phyloP scores from a whole-genome alignment of 2,329 filamentous ascomycete species.

The Alternaria rosae region DNA sequence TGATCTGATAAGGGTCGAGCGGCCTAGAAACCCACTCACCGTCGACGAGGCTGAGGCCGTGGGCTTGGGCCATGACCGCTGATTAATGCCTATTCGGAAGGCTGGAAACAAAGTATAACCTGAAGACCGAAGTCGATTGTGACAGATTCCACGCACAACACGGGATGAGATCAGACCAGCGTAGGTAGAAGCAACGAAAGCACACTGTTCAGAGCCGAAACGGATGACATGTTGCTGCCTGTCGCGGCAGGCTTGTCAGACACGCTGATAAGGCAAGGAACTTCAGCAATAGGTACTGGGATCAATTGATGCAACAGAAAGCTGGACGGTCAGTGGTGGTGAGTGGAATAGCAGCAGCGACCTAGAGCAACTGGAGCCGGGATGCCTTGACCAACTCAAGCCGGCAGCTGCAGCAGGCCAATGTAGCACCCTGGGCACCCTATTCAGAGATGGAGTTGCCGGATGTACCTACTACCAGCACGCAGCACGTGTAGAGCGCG shows the following conservation, averaged over 20 bases:
- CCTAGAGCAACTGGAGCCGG: constrained; percentile 16
- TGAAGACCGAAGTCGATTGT: constrained; percentile 9
- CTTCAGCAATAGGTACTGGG: constrained; percentile 13
- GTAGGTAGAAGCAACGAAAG: constrained; percentile 6
- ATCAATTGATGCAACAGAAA: constrained; percentile 17
- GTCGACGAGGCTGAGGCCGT: constrained; percentile 36
- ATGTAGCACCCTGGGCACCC: not conserved
- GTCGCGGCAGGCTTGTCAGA: constrained; percentile 21
- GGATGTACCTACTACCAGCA: not conserved
- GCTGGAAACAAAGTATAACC: not conserved
- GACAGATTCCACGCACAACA: constrained; percentile 8
- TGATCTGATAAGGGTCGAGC: constrained; percentile 53
- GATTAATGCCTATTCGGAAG: not conserved
- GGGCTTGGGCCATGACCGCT: constrained; percentile 39
- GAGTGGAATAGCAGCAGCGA: constrained; percentile 18
- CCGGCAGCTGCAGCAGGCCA: not conserved
- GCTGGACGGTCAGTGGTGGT: constrained; percentile 10
- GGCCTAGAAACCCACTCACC: constrained; percentile 47
- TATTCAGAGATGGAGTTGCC: not conserved
- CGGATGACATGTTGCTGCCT: constrained; percentile 28
- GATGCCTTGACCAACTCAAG: constrained; percentile 15
- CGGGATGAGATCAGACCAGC: constrained; percentile 14
- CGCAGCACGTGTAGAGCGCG: not conserved
- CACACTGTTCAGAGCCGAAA: constrained; percentile 14
- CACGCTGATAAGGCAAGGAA: constrained; percentile 8